Percentiles rank a stretch among this genome's conserved stretches.
Evolutionary conservation across 192 early-diverging fungal species (phyloP).

Genomic region (Coemansia sp.): DNA sequence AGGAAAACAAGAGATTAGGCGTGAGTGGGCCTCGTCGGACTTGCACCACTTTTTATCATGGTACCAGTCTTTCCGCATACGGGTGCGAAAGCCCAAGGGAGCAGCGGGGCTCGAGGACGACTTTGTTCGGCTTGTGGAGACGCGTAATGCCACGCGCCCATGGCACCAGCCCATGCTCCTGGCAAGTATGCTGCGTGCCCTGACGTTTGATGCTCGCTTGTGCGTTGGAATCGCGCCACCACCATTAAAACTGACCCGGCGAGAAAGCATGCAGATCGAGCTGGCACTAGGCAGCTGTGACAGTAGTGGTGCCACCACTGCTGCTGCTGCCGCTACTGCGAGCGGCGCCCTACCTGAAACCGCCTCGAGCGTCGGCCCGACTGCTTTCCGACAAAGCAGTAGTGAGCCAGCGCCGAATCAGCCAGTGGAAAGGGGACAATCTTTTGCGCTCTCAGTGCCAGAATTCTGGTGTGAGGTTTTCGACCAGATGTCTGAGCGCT

Average conservation of each 20-base stretch:
- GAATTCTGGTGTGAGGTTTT: constrained; percentile 73
- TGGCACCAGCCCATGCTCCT: constrained; percentile 53
- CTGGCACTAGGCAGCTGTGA: constrained; percentile 1
- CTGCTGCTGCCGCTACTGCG: not conserved
- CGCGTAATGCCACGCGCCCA: constrained; percentile 15
- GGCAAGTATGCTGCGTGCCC: constrained; percentile 27
- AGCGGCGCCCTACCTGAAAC: not conserved
- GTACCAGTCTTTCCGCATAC: constrained; percentile 11
- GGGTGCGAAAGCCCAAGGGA: not conserved
- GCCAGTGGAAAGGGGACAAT: not conserved
- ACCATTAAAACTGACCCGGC: constrained; percentile 34
- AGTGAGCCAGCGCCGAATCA: not conserved
- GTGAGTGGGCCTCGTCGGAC: constrained; percentile 48
- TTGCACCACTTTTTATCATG: constrained; percentile 31
- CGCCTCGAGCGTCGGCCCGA: not conserved
- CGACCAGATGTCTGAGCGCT: constrained; percentile 48
- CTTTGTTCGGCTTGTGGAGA: constrained; percentile 23
- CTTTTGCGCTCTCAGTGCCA: constrained; percentile 20
- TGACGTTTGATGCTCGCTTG: constrained; percentile 40
- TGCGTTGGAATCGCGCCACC: constrained; percentile 38
- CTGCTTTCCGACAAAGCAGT: not conserved
- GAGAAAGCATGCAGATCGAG: constrained; percentile 33
- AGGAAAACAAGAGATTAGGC: constrained; percentile 20
- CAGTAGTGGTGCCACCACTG: not conserved
- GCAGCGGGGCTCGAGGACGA: constrained; percentile 8